phyloP scores from a whole-genome alignment of 2,329 filamentous ascomycete species.

The Rhynchosporium agropyri region DNA sequence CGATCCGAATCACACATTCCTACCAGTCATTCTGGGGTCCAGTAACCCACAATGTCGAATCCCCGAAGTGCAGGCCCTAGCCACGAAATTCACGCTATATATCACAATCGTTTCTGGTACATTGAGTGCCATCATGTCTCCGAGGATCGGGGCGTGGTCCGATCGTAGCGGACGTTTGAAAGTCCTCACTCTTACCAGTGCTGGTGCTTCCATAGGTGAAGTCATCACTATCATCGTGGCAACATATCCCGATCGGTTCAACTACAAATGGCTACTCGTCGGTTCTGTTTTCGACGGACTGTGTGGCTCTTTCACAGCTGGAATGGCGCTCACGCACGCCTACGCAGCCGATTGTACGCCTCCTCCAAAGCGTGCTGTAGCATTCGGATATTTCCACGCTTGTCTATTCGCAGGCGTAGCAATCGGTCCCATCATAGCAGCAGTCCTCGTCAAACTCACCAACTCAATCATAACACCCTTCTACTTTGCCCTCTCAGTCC shows the following conservation, averaged over 20 bases:
- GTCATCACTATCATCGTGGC: conserved; percentile 77
- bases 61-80: conserved; percentile 74
- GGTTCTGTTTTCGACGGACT: conserved; percentile 80
- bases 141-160: conserved; percentile 81
- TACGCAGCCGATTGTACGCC: conserved; percentile 89
- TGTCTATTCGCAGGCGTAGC: conserved; percentile 89
- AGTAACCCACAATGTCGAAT: conserved; percentile 81
- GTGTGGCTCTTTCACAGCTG: conserved; percentile 84
- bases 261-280: conserved; percentile 78
- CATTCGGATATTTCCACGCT: conserved; percentile 88
- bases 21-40: conserved; percentile 66
- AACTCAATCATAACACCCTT: conserved; percentile 80
- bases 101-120: conserved; percentile 74
- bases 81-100: conserved; percentile 77
- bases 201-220: conserved; percentile 76
- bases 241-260: conserved; percentile 69
- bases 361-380: conserved; percentile 76
- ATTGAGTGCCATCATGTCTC: conserved; percentile 78
- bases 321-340: conserved; percentile 75
- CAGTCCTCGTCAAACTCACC: conserved; percentile 75
- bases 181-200: conserved; percentile 72
- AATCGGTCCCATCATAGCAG: conserved; percentile 79
- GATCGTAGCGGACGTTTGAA: conserved; percentile 82
- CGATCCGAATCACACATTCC: conserved; percentile 61
- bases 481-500: conserved; percentile 74